phyloP scores from a whole-genome alignment of 192 early-diverging fungal species.

The Backusella parvicylindrica region DNA sequence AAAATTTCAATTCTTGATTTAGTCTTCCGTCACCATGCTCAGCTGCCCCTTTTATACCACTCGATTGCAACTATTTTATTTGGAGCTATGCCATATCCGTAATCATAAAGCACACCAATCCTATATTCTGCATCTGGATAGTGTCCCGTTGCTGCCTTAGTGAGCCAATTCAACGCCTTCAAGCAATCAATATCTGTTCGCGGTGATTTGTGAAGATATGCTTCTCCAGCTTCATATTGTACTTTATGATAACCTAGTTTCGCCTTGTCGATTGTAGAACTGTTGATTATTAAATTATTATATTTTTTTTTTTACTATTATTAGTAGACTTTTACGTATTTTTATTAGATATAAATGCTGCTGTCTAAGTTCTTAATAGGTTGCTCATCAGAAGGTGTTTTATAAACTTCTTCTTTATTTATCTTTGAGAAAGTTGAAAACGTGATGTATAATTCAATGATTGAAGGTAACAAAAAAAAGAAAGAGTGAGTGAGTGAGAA shows the following conservation, averaged over 20 bases:
- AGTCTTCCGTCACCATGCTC: not conserved
- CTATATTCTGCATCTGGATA: not conserved
- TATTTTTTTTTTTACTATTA: not conserved
- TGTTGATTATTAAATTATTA: not conserved
- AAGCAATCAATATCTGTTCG: not conserved
- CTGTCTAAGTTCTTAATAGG: not conserved
- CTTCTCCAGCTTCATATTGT: not conserved
- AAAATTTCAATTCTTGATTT: not conserved
- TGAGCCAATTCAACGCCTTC: not conserved
- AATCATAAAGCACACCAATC: not conserved
- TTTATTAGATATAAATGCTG: not conserved
- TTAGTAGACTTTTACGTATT: not conserved
- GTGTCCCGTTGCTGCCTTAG: not conserved
- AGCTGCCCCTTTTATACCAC: not conserved
- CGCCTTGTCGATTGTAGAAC: not conserved
- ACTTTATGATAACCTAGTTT: not conserved
- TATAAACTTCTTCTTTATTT: not conserved
- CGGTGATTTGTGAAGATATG: not conserved
- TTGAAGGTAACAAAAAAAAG: not conserved
- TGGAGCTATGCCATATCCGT: not conserved
- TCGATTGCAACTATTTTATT: not conserved
- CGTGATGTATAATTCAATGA: not conserved
- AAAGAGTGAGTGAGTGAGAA: not conserved
- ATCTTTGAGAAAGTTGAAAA: not conserved
- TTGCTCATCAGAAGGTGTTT: not conserved